Percentiles rank a stretch among this genome's conserved stretches.
phyloP scores from a whole-genome alignment of 805 yeast genomes.

The Hanseniaspora jakobsenii region DNA sequence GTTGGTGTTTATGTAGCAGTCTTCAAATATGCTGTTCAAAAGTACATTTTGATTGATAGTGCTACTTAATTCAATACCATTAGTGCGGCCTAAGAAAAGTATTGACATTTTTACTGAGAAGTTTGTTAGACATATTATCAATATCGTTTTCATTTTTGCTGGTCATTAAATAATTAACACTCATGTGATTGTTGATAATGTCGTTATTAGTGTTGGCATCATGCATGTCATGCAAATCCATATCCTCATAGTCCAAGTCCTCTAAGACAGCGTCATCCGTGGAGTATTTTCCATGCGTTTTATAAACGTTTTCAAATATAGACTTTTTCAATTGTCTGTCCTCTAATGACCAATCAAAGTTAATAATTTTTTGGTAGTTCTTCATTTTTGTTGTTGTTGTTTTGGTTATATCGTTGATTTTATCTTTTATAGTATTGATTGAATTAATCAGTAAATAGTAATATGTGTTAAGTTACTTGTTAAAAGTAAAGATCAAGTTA shows the following conservation, averaged over 20 bases:
- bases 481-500: too few species aligned
- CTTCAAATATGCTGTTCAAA: conserved; percentile 1
- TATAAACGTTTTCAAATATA: background rate
- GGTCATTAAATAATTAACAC: conserved; percentile 12
- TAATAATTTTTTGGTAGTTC: background rate
- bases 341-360: background rate
- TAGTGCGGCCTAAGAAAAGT: conserved; percentile 14
- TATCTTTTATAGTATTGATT: too few species aligned
- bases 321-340: background rate
- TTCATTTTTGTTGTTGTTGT: too few species aligned
- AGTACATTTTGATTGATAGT: too few species aligned
- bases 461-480: too few species aligned
- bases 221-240: background rate
- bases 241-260: background rate
- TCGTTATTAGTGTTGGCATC: background rate
- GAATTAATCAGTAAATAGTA: too few species aligned
- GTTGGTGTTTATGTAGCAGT: conserved; percentile 12
- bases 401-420: too few species aligned
- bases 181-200: conserved; percentile 9
- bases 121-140: conserved; percentile 3
- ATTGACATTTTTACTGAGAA: conserved; percentile 3
- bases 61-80: background rate
- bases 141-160: conserved; percentile 15
- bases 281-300: background rate
- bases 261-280: background rate